These are phyloP conservation scores for Vaccinium corymbosum DNA, from an alignment of 148 eudicot genomes.

Conservation along the genomic window DNA sequence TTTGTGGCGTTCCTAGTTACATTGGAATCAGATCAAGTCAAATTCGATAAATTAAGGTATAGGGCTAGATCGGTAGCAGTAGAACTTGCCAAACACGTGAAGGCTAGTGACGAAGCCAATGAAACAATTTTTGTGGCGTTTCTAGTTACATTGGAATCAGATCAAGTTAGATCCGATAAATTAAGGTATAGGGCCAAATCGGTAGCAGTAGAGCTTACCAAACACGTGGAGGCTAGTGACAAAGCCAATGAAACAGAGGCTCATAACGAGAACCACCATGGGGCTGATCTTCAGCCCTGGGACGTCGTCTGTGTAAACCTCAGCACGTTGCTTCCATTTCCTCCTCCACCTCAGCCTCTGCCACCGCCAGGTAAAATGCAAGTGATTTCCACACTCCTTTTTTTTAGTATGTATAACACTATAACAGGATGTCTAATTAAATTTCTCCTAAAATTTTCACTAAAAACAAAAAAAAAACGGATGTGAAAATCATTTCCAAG, in stretches of 20 bases:
- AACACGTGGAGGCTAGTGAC: constrained; percentile 68
- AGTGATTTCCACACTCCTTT: no score
- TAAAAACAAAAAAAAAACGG: no score
- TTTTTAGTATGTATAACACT: no score
- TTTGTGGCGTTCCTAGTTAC: no score
- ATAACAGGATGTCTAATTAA: no score
- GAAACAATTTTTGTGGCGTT: constrained; percentile 27
- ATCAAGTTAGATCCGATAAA: background rate
- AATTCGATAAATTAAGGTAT: constrained; percentile 13
- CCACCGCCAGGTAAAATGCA: no score
- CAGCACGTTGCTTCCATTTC: constrained; percentile 39
- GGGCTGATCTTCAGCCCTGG: constrained; percentile 70
- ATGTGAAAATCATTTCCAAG: no score
- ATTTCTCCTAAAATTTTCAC: no score
- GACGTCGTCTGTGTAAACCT: constrained; percentile 67
- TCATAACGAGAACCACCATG: constrained; percentile 61
- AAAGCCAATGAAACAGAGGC: constrained; percentile 67
- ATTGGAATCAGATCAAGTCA: no score
- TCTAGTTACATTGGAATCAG: no score
- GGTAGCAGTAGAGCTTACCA: constrained; percentile 60
- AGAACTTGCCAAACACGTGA: constrained; percentile 70
- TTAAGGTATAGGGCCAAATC: constrained; percentile 32
- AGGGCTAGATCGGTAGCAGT: constrained; percentile 43
- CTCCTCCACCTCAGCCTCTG: background rate
- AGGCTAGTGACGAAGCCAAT: constrained; percentile 69